Evolutionary conservation across 352 stramenopile species (phyloP).

Genomic region (Blastocystis sp.): DNA sequence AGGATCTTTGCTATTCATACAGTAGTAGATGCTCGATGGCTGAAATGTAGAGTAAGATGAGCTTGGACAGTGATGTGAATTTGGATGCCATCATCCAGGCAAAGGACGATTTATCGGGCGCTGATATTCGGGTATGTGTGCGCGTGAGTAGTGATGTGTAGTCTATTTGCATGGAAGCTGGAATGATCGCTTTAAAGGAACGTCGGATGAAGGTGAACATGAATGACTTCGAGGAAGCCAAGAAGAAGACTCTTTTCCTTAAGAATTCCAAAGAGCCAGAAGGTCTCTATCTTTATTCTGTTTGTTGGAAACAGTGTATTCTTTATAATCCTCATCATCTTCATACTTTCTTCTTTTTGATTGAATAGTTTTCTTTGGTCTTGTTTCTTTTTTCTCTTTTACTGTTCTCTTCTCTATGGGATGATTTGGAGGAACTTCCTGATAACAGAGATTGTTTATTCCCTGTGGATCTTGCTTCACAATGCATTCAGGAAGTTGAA

Average conservation of each 20-base stretch:
- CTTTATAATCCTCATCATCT: not conserved
- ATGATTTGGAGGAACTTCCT: too few species aligned
- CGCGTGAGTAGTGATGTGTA: constrained; percentile 62
- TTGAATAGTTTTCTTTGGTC: not conserved
- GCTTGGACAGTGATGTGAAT: constrained; percentile 92
- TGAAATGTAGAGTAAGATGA: constrained; percentile 79
- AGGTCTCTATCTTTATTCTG: constrained; percentile 89
- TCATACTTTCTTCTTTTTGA: not conserved
- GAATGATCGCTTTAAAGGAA: constrained; percentile 94
- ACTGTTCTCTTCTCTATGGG: not conserved
- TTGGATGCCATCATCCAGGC: constrained; percentile 98
- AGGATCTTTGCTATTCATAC: constrained; percentile 99
- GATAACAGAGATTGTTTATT: not conserved
- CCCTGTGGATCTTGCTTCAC: not conserved
- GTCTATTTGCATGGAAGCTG: constrained; percentile 97
- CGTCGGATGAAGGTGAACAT: constrained; percentile 98
- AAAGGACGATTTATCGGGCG: constrained; percentile 98
- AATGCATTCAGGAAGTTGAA: not conserved
- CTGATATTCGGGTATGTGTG: constrained; percentile 85
- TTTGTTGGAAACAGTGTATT: constrained; percentile 28
- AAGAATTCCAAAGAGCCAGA: constrained; percentile 99
- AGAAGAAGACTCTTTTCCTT: constrained; percentile 98
- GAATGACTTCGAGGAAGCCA: constrained; percentile 98
- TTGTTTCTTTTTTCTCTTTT: not conserved
- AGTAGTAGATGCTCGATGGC: constrained; percentile 30